Evolutionary conservation across 2,329 filamentous ascomycete species (phyloP), one percentile per base, ranked within the genome.

Genomic region (Aspergillus niger): DNA sequence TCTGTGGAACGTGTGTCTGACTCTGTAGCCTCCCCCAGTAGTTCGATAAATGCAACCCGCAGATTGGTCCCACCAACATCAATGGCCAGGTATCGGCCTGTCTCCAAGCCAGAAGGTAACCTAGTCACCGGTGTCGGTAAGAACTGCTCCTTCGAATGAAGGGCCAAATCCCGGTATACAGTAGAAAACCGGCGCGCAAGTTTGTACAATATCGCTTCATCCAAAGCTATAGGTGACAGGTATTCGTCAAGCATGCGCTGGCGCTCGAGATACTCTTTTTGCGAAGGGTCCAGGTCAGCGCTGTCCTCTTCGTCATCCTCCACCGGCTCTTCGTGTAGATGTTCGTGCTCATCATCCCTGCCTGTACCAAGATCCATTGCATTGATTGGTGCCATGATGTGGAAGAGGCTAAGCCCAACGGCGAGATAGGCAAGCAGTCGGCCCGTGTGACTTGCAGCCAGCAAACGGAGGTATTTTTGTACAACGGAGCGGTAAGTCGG

Each of bases 1-100:
- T 72, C 68, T 41, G 68, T 65, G 11, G 73, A 61, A 22, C 65
- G 68, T 60, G 64, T 67, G 63, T 76, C 74, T 7, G 72, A 68
- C 39, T 79, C 77, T 10, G 72, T 72, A 17, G 73, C 69, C 54
- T 81, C 79, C 15, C 79, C 79, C 17, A 81, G 61, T 26, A 86
- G 69, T 57, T 86, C 82, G 61, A 86, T 82, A 59, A 85, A 85
- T 3, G 82, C 83, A 20, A 85, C 83, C 61, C 83, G 77, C 47
- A 86, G 73, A 63, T 85, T 85, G 57, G 80, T 83, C 5, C 83
- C 83, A 48, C 83, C 83, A 38, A 86, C 82, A 70, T 86, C 83
- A 57, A 86, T 85, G 50, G 82, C 82, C 54, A 85, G 67, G 64
- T 85, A 85, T 26, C 78, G 81, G 41, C 83, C 83, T 5, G 80